phyloP scores from a whole-genome alignment of 1,284 basidiomycete genomes.

The Hymenochaete sp. region DNA sequence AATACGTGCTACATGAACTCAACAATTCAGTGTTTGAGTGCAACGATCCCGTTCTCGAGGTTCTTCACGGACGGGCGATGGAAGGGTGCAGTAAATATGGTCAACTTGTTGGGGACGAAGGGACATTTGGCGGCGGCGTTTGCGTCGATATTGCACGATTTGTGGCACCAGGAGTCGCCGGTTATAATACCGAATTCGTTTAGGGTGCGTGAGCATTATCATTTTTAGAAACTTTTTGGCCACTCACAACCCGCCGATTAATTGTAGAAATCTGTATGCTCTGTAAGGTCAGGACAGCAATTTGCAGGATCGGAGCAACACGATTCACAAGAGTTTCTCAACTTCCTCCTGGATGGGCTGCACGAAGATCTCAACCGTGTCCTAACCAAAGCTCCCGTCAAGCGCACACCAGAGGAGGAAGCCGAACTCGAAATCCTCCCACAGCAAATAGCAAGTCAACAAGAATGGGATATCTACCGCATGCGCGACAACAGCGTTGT shows the following conservation, averaged over 20 bases:
- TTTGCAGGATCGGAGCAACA: conserved; percentile 93
- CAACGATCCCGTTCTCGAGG: conserved; percentile 81
- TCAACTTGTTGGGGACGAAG: conserved; percentile 85
- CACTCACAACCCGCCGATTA: too few relatives aligned
- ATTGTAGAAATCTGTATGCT: background rate
- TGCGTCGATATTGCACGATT: conserved; percentile 72
- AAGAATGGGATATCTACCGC: conserved; percentile 90
- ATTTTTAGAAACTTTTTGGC: too few relatives aligned
- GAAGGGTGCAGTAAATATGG: conserved; percentile 79
- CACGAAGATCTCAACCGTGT: conserved; percentile 96
- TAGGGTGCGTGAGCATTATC: conserved; percentile 49
- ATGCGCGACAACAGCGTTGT: conserved; percentile 89
- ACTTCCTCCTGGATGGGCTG: conserved; percentile 86
- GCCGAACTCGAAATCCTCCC: conserved; percentile 82
- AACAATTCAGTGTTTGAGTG: conserved; percentile 90
- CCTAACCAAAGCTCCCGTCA: conserved; percentile 63
- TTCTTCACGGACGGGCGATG: conserved; percentile 90
- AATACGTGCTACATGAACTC: conserved; percentile 99
- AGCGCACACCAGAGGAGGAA: conserved; percentile 79
- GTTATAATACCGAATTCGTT: conserved; percentile 83
- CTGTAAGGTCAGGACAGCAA: conserved; percentile 36
- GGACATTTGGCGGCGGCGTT: conserved; percentile 81
- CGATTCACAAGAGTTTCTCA: conserved; percentile 67
- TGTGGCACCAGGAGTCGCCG: conserved; percentile 84
- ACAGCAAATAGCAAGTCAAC: conserved; percentile 83